Evolutionary conservation across 805 yeast genomes (phyloP), one percentile per base, ranked within the genome.

Genomic region (Saturnispora silvae): DNA sequence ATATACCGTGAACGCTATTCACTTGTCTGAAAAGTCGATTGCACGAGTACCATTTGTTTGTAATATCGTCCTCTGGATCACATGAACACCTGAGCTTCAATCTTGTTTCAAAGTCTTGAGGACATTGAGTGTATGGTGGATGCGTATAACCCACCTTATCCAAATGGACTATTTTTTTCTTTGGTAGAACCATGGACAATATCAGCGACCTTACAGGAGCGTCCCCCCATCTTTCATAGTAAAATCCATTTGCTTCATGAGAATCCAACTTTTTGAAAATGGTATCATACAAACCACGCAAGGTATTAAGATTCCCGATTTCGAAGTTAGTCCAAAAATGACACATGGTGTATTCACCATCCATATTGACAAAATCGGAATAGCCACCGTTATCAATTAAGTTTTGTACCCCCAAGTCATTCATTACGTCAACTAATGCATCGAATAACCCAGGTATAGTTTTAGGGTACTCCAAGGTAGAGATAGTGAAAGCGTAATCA

Each of bases 251-350:
- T 2, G 40, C 26, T 5, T 31, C 32, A n/a, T 75, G 67, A 38
- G 65, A 54, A 57, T 84, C 94, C 50, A 84, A 67, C 46, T 67
- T 10, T 8, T 22, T 22, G 24, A 22, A 22, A 22, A 22, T 7
- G 7, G 24, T 8, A 8, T 7, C 10, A 10, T 22, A 22, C 7
- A 22, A 8, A 8, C 10, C 7, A 8, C 92, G 67, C 76, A 83
- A 79, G 50, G 81, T 67, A 46, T 77, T 71, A 59, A 82, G 64
- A 42, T 74, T 70, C 8, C 81, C 92, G 45, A 84, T 70, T 60
- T 83, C 94, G 49, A 84, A 84, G 62, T 84, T 84, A 14, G 89
- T 77, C 94, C 94, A 83, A 66, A 78, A 83, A 58, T 83, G 94
- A 58, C 94, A 83, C 35, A 78, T 59, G 57, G 81, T 82, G 57